Percentiles rank a stretch among this genome's conserved stretches.
These are phyloP conservation scores for Suhomyces coccinellae DNA, from an alignment of 1,139 yeast genomes.

Conservation along the genomic window DNA sequence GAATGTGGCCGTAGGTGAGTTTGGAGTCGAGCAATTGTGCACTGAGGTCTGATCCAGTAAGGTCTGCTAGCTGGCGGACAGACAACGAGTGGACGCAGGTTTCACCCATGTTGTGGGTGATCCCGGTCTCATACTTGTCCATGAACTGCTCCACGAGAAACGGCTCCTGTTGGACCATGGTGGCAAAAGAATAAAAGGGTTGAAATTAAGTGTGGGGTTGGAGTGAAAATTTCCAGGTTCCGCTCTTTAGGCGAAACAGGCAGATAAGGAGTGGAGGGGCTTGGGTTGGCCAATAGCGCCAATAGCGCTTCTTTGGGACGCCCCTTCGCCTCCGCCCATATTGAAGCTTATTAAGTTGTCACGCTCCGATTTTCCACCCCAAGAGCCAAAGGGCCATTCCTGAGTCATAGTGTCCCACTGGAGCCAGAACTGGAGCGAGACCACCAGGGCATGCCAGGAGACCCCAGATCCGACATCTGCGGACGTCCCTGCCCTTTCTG, in stretches of 20 bases:
- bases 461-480: too few species aligned
- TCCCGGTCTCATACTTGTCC: slow-evolving; percentile 49
- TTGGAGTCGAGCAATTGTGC: slow-evolving; percentile 19
- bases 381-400: too few species aligned
- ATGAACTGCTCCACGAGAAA: slow-evolving; percentile 60
- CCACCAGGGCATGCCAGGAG: too few species aligned
- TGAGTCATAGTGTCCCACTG: too few species aligned
- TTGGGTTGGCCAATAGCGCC: too few species aligned
- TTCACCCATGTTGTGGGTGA: slow-evolving; percentile 50
- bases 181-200: background rate
- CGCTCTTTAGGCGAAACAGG: background rate
- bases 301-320: too few species aligned
- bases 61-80: slow-evolving; percentile 35
- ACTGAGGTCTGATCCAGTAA: slow-evolving; percentile 16
- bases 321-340: too few species aligned
- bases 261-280: background rate
- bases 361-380: too few species aligned
- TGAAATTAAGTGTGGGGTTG: too few species aligned
- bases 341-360: too few species aligned
- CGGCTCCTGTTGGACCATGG: slow-evolving; percentile 41
- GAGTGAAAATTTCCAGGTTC: background rate
- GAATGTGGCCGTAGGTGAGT: slow-evolving; percentile 50
- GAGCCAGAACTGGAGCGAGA: too few species aligned
- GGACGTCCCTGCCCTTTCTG: too few species aligned
- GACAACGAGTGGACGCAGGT: slow-evolving; percentile 53